Conservation (phyloP, 352 stramenopile genomes). For the Blastocystis sp. region DNA sequence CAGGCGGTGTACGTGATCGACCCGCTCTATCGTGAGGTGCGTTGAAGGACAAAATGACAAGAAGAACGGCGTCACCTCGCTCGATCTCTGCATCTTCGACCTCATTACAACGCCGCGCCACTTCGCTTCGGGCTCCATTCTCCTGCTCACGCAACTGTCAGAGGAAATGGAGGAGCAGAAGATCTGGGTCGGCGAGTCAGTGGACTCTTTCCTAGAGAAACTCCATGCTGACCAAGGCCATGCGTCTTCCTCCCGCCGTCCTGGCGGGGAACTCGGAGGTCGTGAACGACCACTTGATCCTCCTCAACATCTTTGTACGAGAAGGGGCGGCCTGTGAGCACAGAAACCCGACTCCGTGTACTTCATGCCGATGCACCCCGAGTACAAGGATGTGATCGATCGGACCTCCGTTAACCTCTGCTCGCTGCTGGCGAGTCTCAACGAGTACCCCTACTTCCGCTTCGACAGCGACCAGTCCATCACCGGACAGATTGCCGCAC, state of each 20-base stretch:
- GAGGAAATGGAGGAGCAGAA: background rate
- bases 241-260: conserved; percentile 7
- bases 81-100: conserved; percentile 48
- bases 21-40: conserved; percentile 29
- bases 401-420: background rate
- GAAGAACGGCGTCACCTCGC: conserved; percentile 44
- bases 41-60: background rate
- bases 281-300: conserved; percentile 4
- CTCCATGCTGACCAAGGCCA: background rate
- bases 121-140: conserved; percentile 20
- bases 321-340: background rate
- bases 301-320: conserved; percentile 37
- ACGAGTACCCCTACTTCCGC: conserved; percentile 50
- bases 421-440: conserved; percentile 28
- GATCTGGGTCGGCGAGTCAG: background rate
- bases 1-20: conserved; percentile 50
- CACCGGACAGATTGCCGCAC: conserved; percentile 28
- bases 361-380: conserved; percentile 1
- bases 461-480: conserved; percentile 32
- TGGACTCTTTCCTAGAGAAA: conserved; percentile 6
- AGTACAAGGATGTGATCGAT: conserved; percentile 1
- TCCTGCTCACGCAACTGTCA: background rate
- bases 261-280: conserved; percentile 13
- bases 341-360: conserved; percentile 16
- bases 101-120: conserved; percentile 17